Conservation (phyloP, 768 basidiomycete genomes). For the Suillus tomentosus region DNA sequence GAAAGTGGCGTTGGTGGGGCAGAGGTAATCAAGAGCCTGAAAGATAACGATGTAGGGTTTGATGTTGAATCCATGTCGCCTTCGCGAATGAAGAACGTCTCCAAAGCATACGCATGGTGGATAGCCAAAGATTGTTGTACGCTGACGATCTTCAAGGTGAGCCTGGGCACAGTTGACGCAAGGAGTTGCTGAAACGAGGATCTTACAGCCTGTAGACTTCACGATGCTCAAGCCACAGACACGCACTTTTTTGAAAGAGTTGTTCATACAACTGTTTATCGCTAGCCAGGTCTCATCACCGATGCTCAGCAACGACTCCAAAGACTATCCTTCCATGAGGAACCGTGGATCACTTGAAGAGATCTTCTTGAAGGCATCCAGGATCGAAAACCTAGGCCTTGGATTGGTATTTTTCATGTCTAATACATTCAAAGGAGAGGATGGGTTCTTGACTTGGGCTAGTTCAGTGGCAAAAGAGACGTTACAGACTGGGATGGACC, state of each 20-base stretch:
- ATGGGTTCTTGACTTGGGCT: slow-evolving; percentile 66
- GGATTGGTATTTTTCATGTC: slow-evolving; percentile 76
- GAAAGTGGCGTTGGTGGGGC: slow-evolving; percentile 81
- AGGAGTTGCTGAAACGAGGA: not conserved
- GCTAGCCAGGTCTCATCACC: slow-evolving; percentile 78
- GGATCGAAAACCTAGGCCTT: slow-evolving; percentile 64
- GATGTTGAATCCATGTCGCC: slow-evolving; percentile 57
- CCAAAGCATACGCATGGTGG: slow-evolving; percentile 91
- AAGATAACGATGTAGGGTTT: slow-evolving; percentile 46
- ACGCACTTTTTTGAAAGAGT: slow-evolving; percentile 63
- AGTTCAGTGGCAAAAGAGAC: slow-evolving; percentile 68
- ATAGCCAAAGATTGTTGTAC: slow-evolving; percentile 80
- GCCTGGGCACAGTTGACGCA: slow-evolving; percentile 1
- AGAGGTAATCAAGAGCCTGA: slow-evolving; percentile 65
- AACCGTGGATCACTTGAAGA: slow-evolving; percentile 70
- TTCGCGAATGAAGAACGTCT: slow-evolving; percentile 68
- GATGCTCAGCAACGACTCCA: slow-evolving; percentile 41
- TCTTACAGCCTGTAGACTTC: slow-evolving; percentile 82
- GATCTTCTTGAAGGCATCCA: slow-evolving; percentile 74
- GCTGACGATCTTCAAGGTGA: slow-evolving; percentile 82
- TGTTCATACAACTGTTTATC: slow-evolving; percentile 71
- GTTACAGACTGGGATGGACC: slow-evolving; percentile 62
- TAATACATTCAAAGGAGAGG: slow-evolving; percentile 41
- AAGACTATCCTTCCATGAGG: slow-evolving; percentile 44
- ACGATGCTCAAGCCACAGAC: slow-evolving; percentile 66